Percentiles rank a stretch among this genome's conserved stretches.
Evolutionary conservation across 2,329 filamentous ascomycete genomes (phyloP).

Genomic region (Cadophora malorum): DNA sequence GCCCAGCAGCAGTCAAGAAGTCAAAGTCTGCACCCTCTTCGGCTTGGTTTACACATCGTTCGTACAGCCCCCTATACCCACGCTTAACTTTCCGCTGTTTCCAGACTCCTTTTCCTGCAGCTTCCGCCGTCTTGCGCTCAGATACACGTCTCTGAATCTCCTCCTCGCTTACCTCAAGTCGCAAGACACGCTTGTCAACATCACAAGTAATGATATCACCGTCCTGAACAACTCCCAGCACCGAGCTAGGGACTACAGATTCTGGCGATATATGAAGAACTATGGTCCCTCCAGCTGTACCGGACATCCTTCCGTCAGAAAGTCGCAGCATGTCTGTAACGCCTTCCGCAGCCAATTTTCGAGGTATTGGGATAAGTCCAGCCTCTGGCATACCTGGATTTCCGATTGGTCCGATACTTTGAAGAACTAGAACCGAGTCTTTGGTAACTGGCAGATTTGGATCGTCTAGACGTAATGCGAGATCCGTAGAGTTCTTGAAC

Average conservation of each 20-base stretch:
- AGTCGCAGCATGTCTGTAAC: conserved; percentile 60
- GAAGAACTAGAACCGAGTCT: conserved; percentile 54
- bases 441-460: conserved; percentile 51
- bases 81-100: conserved; percentile 50
- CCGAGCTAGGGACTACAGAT: conserved; percentile 52
- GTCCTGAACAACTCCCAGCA: conserved; percentile 54
- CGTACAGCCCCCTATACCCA: conserved; percentile 65
- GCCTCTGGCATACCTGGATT: conserved; percentile 61
- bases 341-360: conserved; percentile 53
- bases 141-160: conserved; percentile 33
- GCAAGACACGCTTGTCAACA: conserved; percentile 50
- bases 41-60: conserved; percentile 65
- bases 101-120: conserved; percentile 42
- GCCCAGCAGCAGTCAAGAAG: conserved; percentile 59
- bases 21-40: conserved; percentile 66
- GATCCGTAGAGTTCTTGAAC: conserved; percentile 54
- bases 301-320: conserved; percentile 61
- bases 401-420: conserved; percentile 56
- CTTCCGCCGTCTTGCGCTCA: conserved; percentile 38
- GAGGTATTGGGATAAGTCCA: conserved; percentile 56
- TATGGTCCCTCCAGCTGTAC: conserved; percentile 61
- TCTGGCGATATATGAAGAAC: conserved; percentile 61
- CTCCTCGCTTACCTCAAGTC: conserved; percentile 45
- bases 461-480: conserved; percentile 54
- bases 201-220: conserved; percentile 56